Conservation (phyloP, 257 asterid genomes). For the Jacaranda copaia region DNA sequence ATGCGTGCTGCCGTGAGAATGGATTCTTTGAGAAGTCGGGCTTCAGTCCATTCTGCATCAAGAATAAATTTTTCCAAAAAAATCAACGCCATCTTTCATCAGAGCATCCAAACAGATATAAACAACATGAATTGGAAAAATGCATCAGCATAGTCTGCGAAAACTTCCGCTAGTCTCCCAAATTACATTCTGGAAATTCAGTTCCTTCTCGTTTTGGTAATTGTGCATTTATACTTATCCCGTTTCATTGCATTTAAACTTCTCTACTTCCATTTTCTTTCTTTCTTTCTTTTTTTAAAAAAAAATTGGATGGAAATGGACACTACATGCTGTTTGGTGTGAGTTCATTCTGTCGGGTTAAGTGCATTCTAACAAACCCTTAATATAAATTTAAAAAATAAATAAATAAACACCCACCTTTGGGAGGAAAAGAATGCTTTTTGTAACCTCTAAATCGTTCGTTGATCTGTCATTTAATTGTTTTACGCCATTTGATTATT, state of each 20-base stretch:
- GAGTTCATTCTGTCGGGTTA: no score
- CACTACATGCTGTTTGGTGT: no score
- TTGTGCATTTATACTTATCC: not conserved
- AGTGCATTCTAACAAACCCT: no score
- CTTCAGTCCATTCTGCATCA: constrained; percentile 73
- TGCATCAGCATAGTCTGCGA: not conserved
- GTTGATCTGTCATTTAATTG: not conserved
- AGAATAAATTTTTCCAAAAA: constrained; percentile 27
- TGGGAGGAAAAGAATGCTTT: not conserved
- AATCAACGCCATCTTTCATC: constrained; percentile 20
- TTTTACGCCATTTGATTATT: constrained; percentile 13
- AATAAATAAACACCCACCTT: no score
- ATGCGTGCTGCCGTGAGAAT: constrained; percentile 63
- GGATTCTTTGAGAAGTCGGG: constrained; percentile 81
- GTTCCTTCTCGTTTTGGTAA: not conserved
- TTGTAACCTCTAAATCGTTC: not conserved
- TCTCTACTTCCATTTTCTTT: not conserved
- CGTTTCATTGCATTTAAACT: not conserved
- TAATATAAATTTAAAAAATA: no score
- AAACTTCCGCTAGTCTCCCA: not conserved
- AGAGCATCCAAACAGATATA: constrained; percentile 8
- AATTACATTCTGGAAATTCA: not conserved
- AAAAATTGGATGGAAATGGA: not conserved
- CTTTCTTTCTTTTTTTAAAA: not conserved
- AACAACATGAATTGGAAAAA: not conserved